These are phyloP conservation scores for Samsoniella hepiali DNA, from an alignment of 2,329 filamentous ascomycete genomes.

Conservation along the genomic window DNA sequence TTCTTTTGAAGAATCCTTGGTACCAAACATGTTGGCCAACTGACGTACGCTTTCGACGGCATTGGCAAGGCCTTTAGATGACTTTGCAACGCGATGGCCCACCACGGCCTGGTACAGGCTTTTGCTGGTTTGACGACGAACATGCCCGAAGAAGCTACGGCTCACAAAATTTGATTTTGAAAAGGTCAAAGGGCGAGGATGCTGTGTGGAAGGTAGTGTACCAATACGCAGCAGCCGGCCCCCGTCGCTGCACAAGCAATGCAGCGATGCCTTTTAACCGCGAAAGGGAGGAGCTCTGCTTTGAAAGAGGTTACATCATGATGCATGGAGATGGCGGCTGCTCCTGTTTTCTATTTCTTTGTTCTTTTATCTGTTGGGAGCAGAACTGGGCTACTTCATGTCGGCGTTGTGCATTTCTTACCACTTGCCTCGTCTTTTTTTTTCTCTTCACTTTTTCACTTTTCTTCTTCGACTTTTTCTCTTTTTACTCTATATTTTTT, in stretches of 20 bases:
- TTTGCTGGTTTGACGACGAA: background rate
- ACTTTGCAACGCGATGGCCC: background rate
- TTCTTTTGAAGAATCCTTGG: background rate
- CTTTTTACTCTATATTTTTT: constrained; percentile 14
- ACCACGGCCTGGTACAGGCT: background rate
- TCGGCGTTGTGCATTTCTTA: constrained; percentile 13
- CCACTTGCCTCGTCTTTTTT: constrained; percentile 11
- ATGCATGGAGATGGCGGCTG: constrained; percentile 2
- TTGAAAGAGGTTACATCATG: constrained; percentile 5
- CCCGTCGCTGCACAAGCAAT: background rate
- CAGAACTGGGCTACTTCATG: constrained; percentile 8
- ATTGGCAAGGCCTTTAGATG: background rate
- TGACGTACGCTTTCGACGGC: background rate
- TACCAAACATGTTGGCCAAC: background rate
- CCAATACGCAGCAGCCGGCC: constrained; percentile 4
- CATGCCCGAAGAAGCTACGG: background rate
- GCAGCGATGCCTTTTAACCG: background rate
- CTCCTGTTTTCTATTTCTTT: constrained; percentile 19
- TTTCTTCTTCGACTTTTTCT: background rate
- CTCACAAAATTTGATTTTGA: constrained; percentile 10
- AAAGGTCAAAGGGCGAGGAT: background rate
- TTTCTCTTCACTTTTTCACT: background rate
- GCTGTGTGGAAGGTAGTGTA: constrained; percentile 18
- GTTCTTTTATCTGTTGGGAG: constrained; percentile 14
- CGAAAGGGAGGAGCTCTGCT: background rate